These are phyloP conservation scores for Leccinum incarnatum DNA, from an alignment of 768 basidiomycete species.

Conservation along the genomic window DNA sequence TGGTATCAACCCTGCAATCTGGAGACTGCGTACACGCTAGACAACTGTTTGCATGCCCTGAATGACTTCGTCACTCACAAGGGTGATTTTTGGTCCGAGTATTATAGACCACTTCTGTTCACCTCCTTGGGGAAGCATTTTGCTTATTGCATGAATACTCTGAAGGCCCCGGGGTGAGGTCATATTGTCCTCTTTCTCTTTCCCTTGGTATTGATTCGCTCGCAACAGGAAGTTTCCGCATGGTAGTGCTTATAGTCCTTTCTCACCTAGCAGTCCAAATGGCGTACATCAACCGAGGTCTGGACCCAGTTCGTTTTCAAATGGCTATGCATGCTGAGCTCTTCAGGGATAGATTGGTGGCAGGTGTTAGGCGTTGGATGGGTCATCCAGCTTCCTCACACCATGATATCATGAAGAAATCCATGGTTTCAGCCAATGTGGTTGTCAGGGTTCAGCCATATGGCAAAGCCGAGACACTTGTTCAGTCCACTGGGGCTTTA, in stretches of 20 bases:
- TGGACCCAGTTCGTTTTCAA: slow-evolving; percentile 19
- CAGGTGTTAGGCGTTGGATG: slow-evolving; percentile 79
- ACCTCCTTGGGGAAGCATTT: slow-evolving; percentile 87
- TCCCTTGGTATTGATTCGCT: not conserved
- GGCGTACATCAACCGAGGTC: slow-evolving; percentile 40
- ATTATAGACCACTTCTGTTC: slow-evolving; percentile 82
- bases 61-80: slow-evolving; percentile 54
- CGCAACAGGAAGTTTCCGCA: slow-evolving; percentile 60
- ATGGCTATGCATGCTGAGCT: slow-evolving; percentile 10
- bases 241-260: slow-evolving; percentile 72
- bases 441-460: slow-evolving; percentile 26
- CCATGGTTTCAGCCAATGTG: slow-evolving; percentile 31
- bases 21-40: slow-evolving; percentile 60
- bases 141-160: slow-evolving; percentile 88
- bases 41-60: slow-evolving; percentile 63
- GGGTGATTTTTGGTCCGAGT: slow-evolving; percentile 85
- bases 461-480: slow-evolving; percentile 28
- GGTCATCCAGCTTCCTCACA: slow-evolving; percentile 47
- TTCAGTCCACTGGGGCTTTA: slow-evolving; percentile 54
- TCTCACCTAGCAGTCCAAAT: slow-evolving; percentile 54
- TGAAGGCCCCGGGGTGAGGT: slow-evolving; percentile 76
- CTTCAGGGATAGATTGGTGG: slow-evolving; percentile 53
- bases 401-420: slow-evolving; percentile 40
- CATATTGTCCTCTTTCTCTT: not conserved
- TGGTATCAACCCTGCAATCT: slow-evolving; percentile 83